These are phyloP conservation scores for Peltaster fructicola DNA, from an alignment of 2,329 filamentous ascomycete species.

Conservation along the genomic window DNA sequence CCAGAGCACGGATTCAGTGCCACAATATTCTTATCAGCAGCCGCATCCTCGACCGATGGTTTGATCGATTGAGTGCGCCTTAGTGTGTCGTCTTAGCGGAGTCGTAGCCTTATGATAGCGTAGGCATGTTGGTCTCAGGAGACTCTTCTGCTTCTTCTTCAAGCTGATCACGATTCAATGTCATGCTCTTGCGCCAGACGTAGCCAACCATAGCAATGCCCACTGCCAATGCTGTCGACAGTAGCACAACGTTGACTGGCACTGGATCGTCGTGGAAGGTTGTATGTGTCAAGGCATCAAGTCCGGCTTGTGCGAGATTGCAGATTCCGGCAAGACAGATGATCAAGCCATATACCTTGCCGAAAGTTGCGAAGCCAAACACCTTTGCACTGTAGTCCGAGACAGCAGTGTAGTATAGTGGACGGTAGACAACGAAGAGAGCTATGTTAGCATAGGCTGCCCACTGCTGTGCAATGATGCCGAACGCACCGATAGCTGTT, in stretches of 20 bases:
- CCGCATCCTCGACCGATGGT: no score
- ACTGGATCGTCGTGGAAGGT: slow-evolving; percentile 55
- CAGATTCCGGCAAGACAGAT: slow-evolving; percentile 71
- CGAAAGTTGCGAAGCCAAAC: slow-evolving; percentile 81
- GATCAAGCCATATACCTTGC: slow-evolving; percentile 82
- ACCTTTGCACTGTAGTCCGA: slow-evolving; percentile 81
- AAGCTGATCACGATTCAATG: slow-evolving; percentile 23
- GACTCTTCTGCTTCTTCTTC: slow-evolving; percentile 29
- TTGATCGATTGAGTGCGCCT: no score
- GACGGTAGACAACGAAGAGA: slow-evolving; percentile 70
- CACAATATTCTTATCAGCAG: no score
- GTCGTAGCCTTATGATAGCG: no score
- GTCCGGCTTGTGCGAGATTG: slow-evolving; percentile 66
- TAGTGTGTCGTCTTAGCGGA: no score
- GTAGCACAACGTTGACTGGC: slow-evolving; percentile 56
- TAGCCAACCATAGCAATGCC: slow-evolving; percentile 50
- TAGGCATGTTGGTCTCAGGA: slow-evolving; percentile 21
- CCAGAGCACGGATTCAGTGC: neutral
- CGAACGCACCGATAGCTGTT: slow-evolving; percentile 58
- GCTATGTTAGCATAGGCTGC: slow-evolving; percentile 59
- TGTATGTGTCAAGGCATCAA: slow-evolving; percentile 62
- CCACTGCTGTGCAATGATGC: slow-evolving; percentile 52
- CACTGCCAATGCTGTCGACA: slow-evolving; percentile 43
- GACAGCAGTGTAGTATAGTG: slow-evolving; percentile 81
- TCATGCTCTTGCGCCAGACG: slow-evolving; percentile 37